These are phyloP conservation scores for Graphilbum sp. DNA, from an alignment of 2,329 filamentous ascomycete genomes.

Conservation along the genomic window DNA sequence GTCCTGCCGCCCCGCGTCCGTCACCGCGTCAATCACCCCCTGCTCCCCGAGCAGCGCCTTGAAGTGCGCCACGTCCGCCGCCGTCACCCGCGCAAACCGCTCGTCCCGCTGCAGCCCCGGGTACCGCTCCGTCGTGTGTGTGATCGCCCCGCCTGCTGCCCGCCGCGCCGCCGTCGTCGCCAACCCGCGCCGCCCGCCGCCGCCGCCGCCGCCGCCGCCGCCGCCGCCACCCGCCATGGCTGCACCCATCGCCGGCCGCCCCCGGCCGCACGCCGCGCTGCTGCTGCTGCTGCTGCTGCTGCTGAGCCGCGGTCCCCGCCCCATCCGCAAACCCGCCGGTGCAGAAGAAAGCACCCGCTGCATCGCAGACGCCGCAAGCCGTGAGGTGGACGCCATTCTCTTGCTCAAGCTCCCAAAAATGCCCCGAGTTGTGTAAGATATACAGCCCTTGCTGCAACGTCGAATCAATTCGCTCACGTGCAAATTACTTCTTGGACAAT, in stretches of 20 bases:
- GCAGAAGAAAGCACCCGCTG: conserved; percentile 1
- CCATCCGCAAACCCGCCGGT: no score
- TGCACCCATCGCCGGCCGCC: no score
- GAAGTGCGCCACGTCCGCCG: conserved; percentile 72
- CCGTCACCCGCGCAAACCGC: conserved; percentile 56
- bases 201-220: neutral
- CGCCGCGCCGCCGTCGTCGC: conserved; percentile 4
- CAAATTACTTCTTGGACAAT: no score
- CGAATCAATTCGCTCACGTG: no score
- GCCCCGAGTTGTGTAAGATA: no score
- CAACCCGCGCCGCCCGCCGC: neutral
- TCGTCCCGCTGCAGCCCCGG: conserved; percentile 67
- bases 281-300: neutral
- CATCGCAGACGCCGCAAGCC: conserved; percentile 3
- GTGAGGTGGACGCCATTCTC: conserved; percentile 5
- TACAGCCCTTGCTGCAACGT: no score
- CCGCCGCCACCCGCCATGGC: neutral
- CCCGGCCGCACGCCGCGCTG: neutral
- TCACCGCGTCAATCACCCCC: conserved; percentile 73
- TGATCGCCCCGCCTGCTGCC: conserved; percentile 16
- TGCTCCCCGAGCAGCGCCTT: conserved; percentile 60
- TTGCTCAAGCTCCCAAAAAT: neutral
- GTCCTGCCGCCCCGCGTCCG: conserved; percentile 47
- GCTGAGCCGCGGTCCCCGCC: neutral
- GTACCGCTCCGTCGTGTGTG: conserved; percentile 75